Evolutionary conservation across 176 grass and related monocot species (phyloP).

Genomic region (Raddia guianensis): DNA sequence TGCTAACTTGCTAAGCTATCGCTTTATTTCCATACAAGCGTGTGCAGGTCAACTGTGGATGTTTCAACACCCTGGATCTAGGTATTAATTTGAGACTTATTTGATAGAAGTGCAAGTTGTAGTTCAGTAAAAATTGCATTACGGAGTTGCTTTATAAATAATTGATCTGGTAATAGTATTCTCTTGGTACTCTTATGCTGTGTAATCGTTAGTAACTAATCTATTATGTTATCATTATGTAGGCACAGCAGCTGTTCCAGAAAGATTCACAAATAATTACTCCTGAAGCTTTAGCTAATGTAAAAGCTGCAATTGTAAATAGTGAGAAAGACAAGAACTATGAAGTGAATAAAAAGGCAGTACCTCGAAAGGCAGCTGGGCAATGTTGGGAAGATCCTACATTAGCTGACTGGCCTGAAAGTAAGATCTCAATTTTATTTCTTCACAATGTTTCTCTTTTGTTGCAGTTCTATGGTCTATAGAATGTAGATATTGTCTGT

Average conservation of each 20-base stretch:
- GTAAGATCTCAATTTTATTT: conserved; percentile 51
- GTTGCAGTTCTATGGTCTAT: conserved; percentile 14
- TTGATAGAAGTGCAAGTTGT: neutral
- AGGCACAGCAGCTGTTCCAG: conserved; percentile 67
- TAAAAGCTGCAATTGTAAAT: conserved; percentile 67
- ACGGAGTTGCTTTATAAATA: neutral
- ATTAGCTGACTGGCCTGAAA: conserved; percentile 80
- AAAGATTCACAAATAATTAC: conserved; percentile 69
- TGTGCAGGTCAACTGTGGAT: neutral
- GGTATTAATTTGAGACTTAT: neutral
- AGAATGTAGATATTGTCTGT: conserved; percentile 18
- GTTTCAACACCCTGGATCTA: neutral
- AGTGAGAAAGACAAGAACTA: conserved; percentile 54
- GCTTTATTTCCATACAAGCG: neutral
- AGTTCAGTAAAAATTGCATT: neutral
- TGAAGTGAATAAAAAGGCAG: conserved; percentile 58
- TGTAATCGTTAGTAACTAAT: neutral
- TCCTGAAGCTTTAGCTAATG: conserved; percentile 61
- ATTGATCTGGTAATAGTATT: neutral
- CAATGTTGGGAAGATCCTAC: conserved; percentile 82
- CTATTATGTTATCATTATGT: neutral
- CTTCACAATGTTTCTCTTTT: neutral
- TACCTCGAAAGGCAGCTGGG: conserved; percentile 82
- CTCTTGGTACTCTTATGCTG: neutral
- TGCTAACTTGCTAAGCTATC: neutral